These are phyloP conservation scores for Eimeria zaria DNA, from an alignment of 169 alveolate genomes.

Conservation along the genomic window DNA sequence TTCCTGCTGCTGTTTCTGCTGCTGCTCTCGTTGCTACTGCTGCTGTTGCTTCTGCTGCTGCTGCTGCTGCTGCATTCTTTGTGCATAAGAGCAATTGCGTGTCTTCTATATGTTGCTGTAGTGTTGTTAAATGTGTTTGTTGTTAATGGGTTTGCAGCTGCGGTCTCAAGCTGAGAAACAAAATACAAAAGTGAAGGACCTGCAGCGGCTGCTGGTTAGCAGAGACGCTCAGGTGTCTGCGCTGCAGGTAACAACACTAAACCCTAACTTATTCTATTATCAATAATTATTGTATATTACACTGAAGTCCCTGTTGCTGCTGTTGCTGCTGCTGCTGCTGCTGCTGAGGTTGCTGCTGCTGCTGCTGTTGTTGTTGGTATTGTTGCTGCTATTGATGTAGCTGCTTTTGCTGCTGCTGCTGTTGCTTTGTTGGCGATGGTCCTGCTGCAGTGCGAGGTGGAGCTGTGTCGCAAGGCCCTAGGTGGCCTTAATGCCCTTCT, in stretches of 20 bases:
- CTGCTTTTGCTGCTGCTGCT: slow-evolving; percentile 41
- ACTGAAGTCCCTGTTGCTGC: background rate
- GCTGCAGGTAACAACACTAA: background rate
- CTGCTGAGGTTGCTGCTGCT: background rate
- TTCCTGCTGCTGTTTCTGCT: slow-evolving; percentile 8
- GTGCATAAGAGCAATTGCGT: background rate
- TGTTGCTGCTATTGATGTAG: background rate
- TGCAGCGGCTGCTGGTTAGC: slow-evolving; percentile 17
- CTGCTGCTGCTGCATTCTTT: background rate
- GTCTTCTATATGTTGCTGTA: too few species aligned
- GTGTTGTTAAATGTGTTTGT: background rate
- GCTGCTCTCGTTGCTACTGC: background rate
- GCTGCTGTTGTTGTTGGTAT: background rate
- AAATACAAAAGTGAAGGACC: background rate
- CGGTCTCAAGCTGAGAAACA: slow-evolving; percentile 39
- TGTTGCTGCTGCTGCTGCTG: background rate
- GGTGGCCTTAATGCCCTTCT: background rate
- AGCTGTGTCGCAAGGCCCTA: slow-evolving; percentile 4
- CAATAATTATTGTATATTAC: too few species aligned
- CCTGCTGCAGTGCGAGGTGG: slow-evolving; percentile 36
- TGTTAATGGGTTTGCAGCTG: background rate
- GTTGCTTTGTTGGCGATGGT: slow-evolving; percentile 11
- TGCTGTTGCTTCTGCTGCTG: background rate
- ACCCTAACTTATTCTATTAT: too few species aligned
- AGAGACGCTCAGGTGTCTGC: slow-evolving; percentile 15